phyloP scores from a whole-genome alignment of 163 green algal species.

The Scenedesmus sp. region DNA sequence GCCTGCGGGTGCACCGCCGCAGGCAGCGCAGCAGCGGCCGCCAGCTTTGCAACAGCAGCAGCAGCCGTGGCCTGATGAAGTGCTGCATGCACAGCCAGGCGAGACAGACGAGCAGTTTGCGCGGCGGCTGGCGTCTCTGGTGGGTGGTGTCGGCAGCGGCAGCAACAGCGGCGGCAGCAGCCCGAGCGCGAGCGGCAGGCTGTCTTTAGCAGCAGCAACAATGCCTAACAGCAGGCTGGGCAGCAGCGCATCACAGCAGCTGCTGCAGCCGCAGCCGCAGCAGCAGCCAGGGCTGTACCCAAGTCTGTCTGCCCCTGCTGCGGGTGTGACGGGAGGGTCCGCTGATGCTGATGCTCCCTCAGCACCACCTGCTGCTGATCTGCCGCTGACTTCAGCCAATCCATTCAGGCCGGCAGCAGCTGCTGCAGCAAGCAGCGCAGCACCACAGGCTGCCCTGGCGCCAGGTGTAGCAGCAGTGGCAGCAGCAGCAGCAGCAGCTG shows the following conservation, averaged over 20 bases:
- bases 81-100: conserved; percentile 20
- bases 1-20: conserved; percentile 17
- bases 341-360: neutral
- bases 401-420: neutral
- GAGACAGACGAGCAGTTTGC: conserved; percentile 47
- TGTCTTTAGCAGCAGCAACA: neutral
- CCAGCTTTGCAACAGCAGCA: neutral
- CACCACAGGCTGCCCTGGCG: neutral
- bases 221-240: neutral
- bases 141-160: neutral
- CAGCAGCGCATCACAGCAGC: conserved; percentile 13
- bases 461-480: neutral
- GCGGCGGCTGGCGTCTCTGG: neutral
- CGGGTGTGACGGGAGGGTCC: neutral
- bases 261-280: neutral
- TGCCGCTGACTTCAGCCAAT: neutral
- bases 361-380: neutral
- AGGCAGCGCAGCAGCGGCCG: conserved; percentile 13
- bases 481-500: neutral
- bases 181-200: neutral
- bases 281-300: neutral
- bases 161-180: conserved; percentile 11
- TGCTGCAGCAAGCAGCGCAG: neutral
- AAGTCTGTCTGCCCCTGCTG: neutral
- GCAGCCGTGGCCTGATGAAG: neutral